Evolutionary conservation across 805 yeast genomes (phyloP).

Genomic region (Starmerella riodocensis): DNA sequence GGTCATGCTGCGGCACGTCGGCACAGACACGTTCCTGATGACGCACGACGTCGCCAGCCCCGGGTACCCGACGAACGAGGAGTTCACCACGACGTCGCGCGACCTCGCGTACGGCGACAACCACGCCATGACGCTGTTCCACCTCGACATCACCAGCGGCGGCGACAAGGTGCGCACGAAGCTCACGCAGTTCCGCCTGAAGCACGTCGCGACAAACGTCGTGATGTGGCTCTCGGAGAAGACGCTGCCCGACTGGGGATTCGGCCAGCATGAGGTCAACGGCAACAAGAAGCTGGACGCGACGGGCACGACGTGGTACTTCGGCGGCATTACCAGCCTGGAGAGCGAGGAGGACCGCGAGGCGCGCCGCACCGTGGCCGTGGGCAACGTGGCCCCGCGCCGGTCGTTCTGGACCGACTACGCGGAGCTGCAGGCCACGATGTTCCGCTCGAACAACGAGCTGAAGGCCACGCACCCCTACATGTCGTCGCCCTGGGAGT

Average conservation of each 20-base stretch:
- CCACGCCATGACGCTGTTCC: slow-evolving; percentile 62
- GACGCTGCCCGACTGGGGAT: slow-evolving; percentile 87
- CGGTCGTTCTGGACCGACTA: slow-evolving; percentile 70
- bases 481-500: slow-evolving; percentile 78
- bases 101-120: slow-evolving; percentile 57
- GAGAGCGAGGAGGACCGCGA: slow-evolving; percentile 39
- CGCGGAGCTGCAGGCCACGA: slow-evolving; percentile 72
- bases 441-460: slow-evolving; percentile 88
- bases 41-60: slow-evolving; percentile 74
- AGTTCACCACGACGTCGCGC: slow-evolving; percentile 80
- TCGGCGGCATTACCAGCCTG: slow-evolving; percentile 57
- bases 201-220: slow-evolving; percentile 56
- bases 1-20: slow-evolving; percentile 58
- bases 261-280: slow-evolving; percentile 79
- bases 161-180: slow-evolving; percentile 39
- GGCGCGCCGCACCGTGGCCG: slow-evolving; percentile 28
- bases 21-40: slow-evolving; percentile 64
- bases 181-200: slow-evolving; percentile 69
- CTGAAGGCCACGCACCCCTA: slow-evolving; percentile 84
- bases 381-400: slow-evolving; percentile 12
- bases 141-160: slow-evolving; percentile 29
- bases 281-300: slow-evolving; percentile 78
- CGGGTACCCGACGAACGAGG: slow-evolving; percentile 50
- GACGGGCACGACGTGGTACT: slow-evolving; percentile 55
- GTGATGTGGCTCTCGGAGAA: slow-evolving; percentile 75